Evolutionary conservation across 148 eudicot species (phyloP).

Genomic region (Camellia granthamiana): DNA sequence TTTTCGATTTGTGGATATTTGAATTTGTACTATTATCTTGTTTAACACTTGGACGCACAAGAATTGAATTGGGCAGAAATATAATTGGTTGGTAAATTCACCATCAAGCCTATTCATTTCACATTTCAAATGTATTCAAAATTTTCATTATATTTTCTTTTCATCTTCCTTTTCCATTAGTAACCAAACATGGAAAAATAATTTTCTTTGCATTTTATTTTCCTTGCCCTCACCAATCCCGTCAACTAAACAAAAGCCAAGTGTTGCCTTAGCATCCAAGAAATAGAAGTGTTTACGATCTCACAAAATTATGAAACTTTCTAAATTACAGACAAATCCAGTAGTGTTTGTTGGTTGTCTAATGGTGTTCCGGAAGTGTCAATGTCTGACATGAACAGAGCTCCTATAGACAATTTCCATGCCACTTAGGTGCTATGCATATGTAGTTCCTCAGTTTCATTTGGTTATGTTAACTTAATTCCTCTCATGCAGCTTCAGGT

Average conservation of each 20-base stretch:
- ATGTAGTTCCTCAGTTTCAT: background rate
- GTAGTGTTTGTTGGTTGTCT: background rate
- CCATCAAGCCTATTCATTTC: too few species aligned
- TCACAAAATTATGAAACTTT: background rate
- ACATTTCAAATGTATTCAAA: too few species aligned
- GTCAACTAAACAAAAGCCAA: background rate
- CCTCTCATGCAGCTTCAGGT: background rate
- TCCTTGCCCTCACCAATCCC: background rate
- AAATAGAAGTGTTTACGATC: background rate
- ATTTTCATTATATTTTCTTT: background rate
- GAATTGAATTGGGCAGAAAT: too few species aligned
- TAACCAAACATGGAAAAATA: background rate
- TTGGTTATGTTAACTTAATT: background rate
- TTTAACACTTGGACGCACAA: too few species aligned
- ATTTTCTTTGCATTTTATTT: background rate
- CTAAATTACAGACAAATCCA: background rate
- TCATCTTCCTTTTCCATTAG: background rate
- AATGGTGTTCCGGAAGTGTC: background rate
- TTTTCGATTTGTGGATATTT: too few species aligned
- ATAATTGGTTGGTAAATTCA: too few species aligned
- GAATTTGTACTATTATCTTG: too few species aligned
- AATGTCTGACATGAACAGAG: background rate
- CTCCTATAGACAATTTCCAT: background rate
- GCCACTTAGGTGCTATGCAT: background rate
- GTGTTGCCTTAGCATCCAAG: background rate